These are phyloP conservation scores for Pisolithus sp. DNA, from an alignment of 768 basidiomycete species.

Conservation along the genomic window DNA sequence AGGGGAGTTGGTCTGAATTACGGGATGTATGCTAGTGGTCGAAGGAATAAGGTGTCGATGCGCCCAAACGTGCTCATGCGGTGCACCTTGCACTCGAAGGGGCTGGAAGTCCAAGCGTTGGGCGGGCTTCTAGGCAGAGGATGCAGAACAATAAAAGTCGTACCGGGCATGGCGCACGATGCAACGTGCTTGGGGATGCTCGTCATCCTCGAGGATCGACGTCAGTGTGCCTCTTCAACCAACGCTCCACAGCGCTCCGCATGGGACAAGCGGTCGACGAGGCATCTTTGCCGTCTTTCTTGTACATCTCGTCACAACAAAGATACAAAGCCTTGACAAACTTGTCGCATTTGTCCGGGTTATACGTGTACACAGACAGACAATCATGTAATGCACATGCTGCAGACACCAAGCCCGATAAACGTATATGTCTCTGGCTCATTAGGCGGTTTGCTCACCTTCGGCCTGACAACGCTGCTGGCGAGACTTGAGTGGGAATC, in stretches of 20 bases:
- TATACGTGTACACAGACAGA: constrained; percentile 57
- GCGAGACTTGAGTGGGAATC: background rate
- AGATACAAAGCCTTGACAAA: constrained; percentile 48
- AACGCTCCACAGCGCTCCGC: constrained; percentile 44
- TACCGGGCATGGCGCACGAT: no score
- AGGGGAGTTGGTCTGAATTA: no score
- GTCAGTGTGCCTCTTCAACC: constrained; percentile 50
- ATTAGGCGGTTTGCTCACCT: constrained; percentile 12
- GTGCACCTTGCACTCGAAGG: no score
- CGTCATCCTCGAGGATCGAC: background rate
- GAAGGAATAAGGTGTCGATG: no score
- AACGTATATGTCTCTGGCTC: background rate
- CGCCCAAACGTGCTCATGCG: no score
- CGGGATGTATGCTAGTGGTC: no score
- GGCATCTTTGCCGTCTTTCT: constrained; percentile 29
- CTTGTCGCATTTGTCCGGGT: constrained; percentile 54
- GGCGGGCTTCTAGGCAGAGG: no score
- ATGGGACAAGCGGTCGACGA: constrained; percentile 61
- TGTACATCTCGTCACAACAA: constrained; percentile 59
- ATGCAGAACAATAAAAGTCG: no score
- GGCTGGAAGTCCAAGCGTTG: no score
- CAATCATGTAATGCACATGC: constrained; percentile 63
- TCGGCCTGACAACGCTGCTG: constrained; percentile 13
- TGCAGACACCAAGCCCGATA: constrained; percentile 16
- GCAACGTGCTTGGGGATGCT: no score